Base-by-base conservation (phyloP, 148 eudicot species). In the Drosera capensis region DNA sequence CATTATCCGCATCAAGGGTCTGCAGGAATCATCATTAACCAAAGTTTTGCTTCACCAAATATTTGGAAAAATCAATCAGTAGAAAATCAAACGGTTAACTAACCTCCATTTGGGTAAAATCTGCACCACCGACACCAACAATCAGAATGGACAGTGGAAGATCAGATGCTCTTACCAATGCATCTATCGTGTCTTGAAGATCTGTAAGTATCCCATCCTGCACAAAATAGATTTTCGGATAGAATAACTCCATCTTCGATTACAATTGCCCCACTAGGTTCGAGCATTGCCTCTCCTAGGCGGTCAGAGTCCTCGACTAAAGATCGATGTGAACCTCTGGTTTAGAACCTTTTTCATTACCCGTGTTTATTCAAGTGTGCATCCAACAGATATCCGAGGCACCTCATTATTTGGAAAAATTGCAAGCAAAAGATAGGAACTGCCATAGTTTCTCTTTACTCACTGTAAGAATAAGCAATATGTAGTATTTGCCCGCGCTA, bases 141-240 rank as follows among this genome's bases (percentile, higher is more conserved):
- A 88, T 80, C 37, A 88, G 90, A 52, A 87, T 45, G 3, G 94
- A 87, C 46, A 87, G 64, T 17, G 96, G 96, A 14, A 87, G 66
- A 51, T 87, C 86, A 20, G 94, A 87, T 40, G 96, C 94, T 64
- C 55, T 75, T 38, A 87, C 90, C 59, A 88, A 45, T 23, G 87
- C 73, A 63, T 88, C 59, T 66, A 65, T 78, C 17, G 93, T 77
- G 57, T 84, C 95, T 67, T 83, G 84, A 42, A 75, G 62, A 68
- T 88, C 95, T 14, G 97, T 75, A 14, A 88, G 72, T 48, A 88
- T 79, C 24, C 97, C 97, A 69, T 88, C 95, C 97, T 88, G 64
- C 49, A 35, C 18, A 47, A 5, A 62, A n/a, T n/a, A n/a, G n/a
- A n/a, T n/a, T n/a, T n/a, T n/a, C n/a, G n/a, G 11, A 41, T 2